A percentile compares a stretch with the other conserved stretches of the same genome.
These are phyloP conservation scores for Rubia peregrina DNA, from an alignment of 305 asterid genomes.

Conservation along the genomic window DNA sequence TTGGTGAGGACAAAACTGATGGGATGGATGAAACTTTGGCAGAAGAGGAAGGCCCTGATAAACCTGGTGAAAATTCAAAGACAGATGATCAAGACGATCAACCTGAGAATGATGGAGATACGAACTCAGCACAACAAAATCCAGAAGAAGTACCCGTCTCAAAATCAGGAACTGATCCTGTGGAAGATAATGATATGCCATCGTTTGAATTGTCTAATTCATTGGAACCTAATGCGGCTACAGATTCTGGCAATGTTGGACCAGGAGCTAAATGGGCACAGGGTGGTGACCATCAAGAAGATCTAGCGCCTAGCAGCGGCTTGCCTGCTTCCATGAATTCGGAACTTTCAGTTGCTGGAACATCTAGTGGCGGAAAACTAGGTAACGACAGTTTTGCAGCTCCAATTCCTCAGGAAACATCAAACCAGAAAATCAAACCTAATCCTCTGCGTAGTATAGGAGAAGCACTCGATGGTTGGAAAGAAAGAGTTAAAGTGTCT, in stretches of 20 bases:
- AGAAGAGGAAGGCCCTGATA: slow-evolving; percentile 36
- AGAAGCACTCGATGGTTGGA: slow-evolving; percentile 96
- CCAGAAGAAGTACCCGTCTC: slow-evolving; percentile 28
- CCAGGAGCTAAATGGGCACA: slow-evolving; percentile 44
- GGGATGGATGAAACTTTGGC: slow-evolving; percentile 30
- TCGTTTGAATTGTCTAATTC: slow-evolving; percentile 36
- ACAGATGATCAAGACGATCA: slow-evolving; percentile 28
- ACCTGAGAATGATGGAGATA: slow-evolving; percentile 37
- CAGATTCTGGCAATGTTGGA: slow-evolving; percentile 37
- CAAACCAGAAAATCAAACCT: slow-evolving; percentile 46
- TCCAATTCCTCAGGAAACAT: slow-evolving; percentile 40
- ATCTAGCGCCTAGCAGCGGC: slow-evolving; percentile 55
- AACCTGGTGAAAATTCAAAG: slow-evolving; percentile 38
- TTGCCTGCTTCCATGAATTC: slow-evolving; percentile 47
- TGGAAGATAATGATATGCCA: slow-evolving; percentile 24
- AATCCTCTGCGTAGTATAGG: slow-evolving; percentile 90
- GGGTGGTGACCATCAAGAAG: slow-evolving; percentile 36
- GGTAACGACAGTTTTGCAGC: slow-evolving; percentile 36
- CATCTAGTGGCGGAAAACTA: slow-evolving; percentile 41
- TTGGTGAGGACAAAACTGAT: slow-evolving; percentile 31
- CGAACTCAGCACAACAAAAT: slow-evolving; percentile 32
- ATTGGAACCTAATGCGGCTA: slow-evolving; percentile 29
- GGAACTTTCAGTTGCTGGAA: slow-evolving; percentile 49
- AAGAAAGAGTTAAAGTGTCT: slow-evolving; percentile 84
- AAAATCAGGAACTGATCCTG: slow-evolving; percentile 30